These are phyloP conservation scores for Artemisia argyi DNA, from an alignment of 129 eudicot genomes.

Conservation along the genomic window DNA sequence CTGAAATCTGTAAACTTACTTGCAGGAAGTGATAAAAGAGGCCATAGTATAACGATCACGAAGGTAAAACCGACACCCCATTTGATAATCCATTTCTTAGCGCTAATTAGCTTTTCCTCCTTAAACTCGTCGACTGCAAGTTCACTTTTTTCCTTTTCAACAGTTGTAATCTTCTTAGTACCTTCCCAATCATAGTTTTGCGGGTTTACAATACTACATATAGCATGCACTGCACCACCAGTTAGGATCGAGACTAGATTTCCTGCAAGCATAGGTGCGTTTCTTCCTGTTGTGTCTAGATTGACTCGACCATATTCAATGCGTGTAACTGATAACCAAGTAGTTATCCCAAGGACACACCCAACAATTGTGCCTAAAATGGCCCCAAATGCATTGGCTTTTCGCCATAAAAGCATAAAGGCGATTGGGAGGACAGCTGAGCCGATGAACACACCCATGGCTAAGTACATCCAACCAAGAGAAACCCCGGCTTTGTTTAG, in stretches of 20 bases:
- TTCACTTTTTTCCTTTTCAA: conserved; percentile 78
- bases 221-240: conserved; percentile 77
- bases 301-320: conserved; percentile 83
- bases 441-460: conserved; percentile 96
- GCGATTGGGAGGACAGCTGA: conserved; percentile 98
- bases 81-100: conserved; percentile 84
- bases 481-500: conserved; percentile 93
- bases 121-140: conserved; percentile 66
- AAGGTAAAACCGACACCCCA: conserved; percentile 94
- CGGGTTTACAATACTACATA: conserved; percentile 73
- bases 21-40: conserved; percentile 89
- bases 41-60: conserved; percentile 79
- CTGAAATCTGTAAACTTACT: conserved; percentile 33
- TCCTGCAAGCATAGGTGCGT: conserved; percentile 98
- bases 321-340: conserved; percentile 80
- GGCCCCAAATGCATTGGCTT: conserved; percentile 89
- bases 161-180: conserved; percentile 78
- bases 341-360: conserved; percentile 62
- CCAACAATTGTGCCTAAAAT: conserved; percentile 70
- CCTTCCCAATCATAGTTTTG: conserved; percentile 94
- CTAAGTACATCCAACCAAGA: conserved; percentile 95
- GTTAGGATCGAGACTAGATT: conserved; percentile 85
- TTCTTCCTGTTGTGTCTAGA: conserved; percentile 92
- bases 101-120: conserved; percentile 69
- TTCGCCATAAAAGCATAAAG: conserved; percentile 88